Evolutionary conservation across 2,329 filamentous ascomycete genomes (phyloP).

Genomic region (Cladophialophora immunda): DNA sequence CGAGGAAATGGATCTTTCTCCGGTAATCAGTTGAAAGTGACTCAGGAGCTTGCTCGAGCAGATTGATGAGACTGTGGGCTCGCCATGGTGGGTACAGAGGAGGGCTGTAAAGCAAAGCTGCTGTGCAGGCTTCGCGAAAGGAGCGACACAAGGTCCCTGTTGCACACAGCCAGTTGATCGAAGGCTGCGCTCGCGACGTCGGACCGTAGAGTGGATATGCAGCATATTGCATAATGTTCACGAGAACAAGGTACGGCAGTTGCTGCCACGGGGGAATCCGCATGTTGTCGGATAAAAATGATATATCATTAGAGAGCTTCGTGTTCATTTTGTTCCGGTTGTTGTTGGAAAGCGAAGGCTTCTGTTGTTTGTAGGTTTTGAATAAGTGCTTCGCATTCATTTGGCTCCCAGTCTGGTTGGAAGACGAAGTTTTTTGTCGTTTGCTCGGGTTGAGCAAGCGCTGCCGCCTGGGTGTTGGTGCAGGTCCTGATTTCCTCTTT

Average conservation of each 20-base stretch:
- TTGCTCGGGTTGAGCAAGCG: constrained; percentile 28
- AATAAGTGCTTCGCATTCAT: constrained; percentile 1
- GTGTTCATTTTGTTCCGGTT: background rate
- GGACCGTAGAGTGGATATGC: constrained; percentile 65
- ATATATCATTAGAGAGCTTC: background rate
- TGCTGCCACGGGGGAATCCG: constrained; percentile 65
- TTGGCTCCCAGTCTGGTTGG: background rate
- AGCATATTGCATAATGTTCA: constrained; percentile 74
- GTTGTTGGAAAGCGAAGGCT: constrained; percentile 7
- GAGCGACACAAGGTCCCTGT: constrained; percentile 68
- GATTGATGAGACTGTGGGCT: constrained; percentile 57
- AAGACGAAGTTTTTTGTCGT: constrained; percentile 24
- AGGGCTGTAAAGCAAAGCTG: constrained; percentile 74
- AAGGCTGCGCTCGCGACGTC: constrained; percentile 53
- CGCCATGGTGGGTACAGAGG: constrained; percentile 66
- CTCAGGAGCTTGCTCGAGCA: constrained; percentile 62
- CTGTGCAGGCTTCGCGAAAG: constrained; percentile 77
- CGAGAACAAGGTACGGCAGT: constrained; percentile 74
- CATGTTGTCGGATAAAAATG: constrained; percentile 4
- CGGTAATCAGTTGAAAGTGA: constrained; percentile 64
- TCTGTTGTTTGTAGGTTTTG: constrained; percentile 30
- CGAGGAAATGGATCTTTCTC: constrained; percentile 74
- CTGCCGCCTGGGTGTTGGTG: background rate
- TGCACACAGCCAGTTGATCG: constrained; percentile 70
- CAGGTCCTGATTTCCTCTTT: constrained; percentile 17